phyloP scores from a whole-genome alignment of 2,329 filamentous ascomycete genomes.

The Fusarium robinianum region DNA sequence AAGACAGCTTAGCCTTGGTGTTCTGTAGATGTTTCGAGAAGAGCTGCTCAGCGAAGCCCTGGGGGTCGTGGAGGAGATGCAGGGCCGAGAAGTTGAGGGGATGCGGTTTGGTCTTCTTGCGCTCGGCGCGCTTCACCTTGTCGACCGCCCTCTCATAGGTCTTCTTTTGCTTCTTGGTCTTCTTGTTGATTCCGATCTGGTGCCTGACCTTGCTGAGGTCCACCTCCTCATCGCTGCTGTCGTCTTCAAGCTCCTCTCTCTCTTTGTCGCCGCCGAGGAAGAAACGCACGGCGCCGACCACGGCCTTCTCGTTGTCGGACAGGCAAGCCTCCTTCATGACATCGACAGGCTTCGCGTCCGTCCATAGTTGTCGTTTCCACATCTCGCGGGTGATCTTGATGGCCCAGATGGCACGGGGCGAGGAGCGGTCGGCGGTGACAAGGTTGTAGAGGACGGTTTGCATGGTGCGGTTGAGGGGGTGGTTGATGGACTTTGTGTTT shows the following conservation, averaged over 20 bases:
- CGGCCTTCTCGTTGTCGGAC: slow-evolving; percentile 90
- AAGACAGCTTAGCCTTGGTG: slow-evolving; percentile 78
- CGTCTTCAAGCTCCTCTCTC: slow-evolving; percentile 88
- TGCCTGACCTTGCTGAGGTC: slow-evolving; percentile 85
- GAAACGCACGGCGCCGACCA: slow-evolving; percentile 85
- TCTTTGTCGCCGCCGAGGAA: slow-evolving; percentile 97
- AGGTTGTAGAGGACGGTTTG: slow-evolving; percentile 94
- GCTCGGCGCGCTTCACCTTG: slow-evolving; percentile 81
- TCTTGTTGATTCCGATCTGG: slow-evolving; percentile 92
- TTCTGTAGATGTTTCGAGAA: slow-evolving; percentile 92
- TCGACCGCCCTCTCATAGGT: slow-evolving; percentile 78
- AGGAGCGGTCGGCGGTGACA: slow-evolving; percentile 81
- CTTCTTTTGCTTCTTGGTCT: slow-evolving; percentile 84
- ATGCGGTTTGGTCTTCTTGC: slow-evolving; percentile 85
- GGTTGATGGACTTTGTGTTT: slow-evolving; percentile 86
- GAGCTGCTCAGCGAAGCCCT: slow-evolving; percentile 87
- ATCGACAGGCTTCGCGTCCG: slow-evolving; percentile 91
- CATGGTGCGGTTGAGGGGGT: slow-evolving; percentile 89
- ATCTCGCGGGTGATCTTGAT: slow-evolving; percentile 94
- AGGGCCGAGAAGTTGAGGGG: slow-evolving; percentile 95
- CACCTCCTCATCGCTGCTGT: slow-evolving; percentile 77
- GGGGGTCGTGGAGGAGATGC: slow-evolving; percentile 90
- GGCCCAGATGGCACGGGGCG: slow-evolving; percentile 89
- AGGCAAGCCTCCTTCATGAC: slow-evolving; percentile 95
- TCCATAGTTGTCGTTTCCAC: slow-evolving; percentile 97